phyloP scores from a whole-genome alignment of 2,329 filamentous ascomycete genomes.

The Hysterium pulicare region DNA sequence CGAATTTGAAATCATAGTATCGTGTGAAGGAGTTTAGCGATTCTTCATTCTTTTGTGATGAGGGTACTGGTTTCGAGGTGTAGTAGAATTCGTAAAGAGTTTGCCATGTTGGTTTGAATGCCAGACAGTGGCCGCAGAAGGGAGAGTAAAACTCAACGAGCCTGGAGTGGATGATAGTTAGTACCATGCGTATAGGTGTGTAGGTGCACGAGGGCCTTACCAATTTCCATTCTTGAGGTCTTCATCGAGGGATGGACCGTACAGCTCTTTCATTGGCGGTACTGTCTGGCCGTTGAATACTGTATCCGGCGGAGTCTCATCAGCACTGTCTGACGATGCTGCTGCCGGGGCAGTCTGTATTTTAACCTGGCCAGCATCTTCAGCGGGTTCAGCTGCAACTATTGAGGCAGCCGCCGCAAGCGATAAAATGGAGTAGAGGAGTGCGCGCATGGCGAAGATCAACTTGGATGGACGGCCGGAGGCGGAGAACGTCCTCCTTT shows the following conservation, averaged over 20 bases:
- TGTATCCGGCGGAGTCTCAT: conserved; percentile 43
- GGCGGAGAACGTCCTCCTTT: conserved; percentile 5
- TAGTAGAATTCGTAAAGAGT: conserved; percentile 94
- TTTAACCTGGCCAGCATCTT: conserved; percentile 1
- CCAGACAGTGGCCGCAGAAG: conserved; percentile 66
- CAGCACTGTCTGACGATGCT: conserved; percentile 22
- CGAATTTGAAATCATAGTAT: conserved; percentile 89
- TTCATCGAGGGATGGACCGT: conserved; percentile 55
- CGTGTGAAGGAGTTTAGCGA: conserved; percentile 67
- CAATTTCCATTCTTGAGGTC: conserved; percentile 65
- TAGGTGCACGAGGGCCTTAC: conserved; percentile 40
- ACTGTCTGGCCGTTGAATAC: conserved; percentile 66
- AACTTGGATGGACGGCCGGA: conserved; percentile 10
- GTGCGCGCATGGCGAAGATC: conserved; percentile 28
- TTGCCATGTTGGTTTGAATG: conserved; percentile 81
- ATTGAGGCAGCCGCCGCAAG: conserved; percentile 33
- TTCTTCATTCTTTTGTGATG: conserved; percentile 47
- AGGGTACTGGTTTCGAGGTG: conserved; percentile 70
- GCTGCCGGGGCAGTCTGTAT: conserved; percentile 5
- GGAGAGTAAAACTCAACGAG: conserved; percentile 52
- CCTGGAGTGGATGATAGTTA: conserved; percentile 12
- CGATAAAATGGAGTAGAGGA: conserved; percentile 36
- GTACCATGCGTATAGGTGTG: not conserved
- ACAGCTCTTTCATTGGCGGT: conserved; percentile 62
- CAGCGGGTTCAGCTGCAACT: conserved; percentile 18